Base-by-base conservation (phyloP, 2,329 filamentous ascomycete species). In the Trichoderma arundinaceum region DNA sequence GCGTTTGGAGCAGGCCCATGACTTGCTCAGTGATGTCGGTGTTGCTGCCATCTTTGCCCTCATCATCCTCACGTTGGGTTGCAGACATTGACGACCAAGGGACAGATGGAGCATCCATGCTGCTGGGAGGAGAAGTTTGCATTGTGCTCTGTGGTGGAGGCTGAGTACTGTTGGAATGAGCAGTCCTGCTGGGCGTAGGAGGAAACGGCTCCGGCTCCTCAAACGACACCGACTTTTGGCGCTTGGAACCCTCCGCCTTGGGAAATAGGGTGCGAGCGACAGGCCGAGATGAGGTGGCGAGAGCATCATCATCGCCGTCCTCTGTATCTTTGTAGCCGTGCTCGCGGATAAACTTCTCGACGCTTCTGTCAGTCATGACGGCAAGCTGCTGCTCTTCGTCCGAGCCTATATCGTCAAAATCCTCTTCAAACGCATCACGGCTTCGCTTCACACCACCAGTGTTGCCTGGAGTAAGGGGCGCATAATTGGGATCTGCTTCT, bases 1-100 rank as follows among this genome's bases (percentile, higher is more conserved):
- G 77, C 48, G 74, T 76, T 13, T 75, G 74, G 1, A 90, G 79
- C 5, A 88, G 71, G 1, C 71, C 69, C 75, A 88, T 79, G 46
- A 88, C 78, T 56, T 86, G 79, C 4, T 77, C 72, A 1, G 79
- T 80, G 58, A 84, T 73, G 43, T 80, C 76, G 66, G 74, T 73
- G 22, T 60, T 57, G 5, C 67, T 64, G 10, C 68, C 69, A 5
- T 61, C 41, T 4, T 69, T 66, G 17, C 66, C 33, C 0, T 54
- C 51, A 5, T 54, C 60, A 2, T 54, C 51, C n/a, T 54, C 43
- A 10, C 70, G 54, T 33, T 56, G 67, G 4, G 53, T 71, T 1
- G 70, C 39, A 3, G 70, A 68, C 17, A 39, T 65, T 35, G 46
- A 17, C 5, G 60, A 48, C 38, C 38, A 62, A 12, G 57, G 17